phyloP scores from a whole-genome alignment of 192 early-diverging fungal species.

The Rhizophagus prolifer region DNA sequence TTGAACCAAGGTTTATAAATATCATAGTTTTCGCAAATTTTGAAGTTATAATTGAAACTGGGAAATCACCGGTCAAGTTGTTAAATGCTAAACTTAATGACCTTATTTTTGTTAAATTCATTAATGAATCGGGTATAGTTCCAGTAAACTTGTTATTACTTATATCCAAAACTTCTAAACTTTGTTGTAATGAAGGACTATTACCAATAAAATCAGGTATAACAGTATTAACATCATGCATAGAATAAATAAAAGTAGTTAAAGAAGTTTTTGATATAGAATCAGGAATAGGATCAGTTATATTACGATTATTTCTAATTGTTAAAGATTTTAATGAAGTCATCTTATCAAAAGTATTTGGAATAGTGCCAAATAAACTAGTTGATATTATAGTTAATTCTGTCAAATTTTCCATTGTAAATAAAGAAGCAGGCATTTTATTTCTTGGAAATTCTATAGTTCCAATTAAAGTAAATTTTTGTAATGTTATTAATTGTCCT shows the following conservation, averaged over 20 bases:
- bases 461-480: constrained; percentile 4
- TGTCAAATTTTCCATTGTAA: background rate
- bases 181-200: constrained; percentile 9
- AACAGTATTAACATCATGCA: background rate
- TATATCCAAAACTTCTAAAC: constrained; percentile 12
- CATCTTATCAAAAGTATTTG: constrained; percentile 17
- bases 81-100: background rate
- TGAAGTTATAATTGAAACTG: background rate
- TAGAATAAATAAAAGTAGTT: too few relatives aligned
- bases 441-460: background rate
- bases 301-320: background rate
- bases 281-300: constrained; percentile 1
- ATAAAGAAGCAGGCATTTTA: background rate
- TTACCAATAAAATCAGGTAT: constrained; percentile 20
- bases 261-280: constrained; percentile 1
- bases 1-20: background rate
- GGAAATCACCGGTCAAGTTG: background rate
- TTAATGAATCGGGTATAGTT: background rate
- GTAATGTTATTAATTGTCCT: background rate
- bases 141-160: constrained; percentile 6
- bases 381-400: background rate
- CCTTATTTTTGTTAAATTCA: background rate
- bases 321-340: constrained; percentile 9
- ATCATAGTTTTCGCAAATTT: background rate
- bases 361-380: background rate